Evolutionary conservation across 139 green algal species (phyloP), one percentile per base, ranked within the genome.

Genomic region (Asterochloris erici): DNA sequence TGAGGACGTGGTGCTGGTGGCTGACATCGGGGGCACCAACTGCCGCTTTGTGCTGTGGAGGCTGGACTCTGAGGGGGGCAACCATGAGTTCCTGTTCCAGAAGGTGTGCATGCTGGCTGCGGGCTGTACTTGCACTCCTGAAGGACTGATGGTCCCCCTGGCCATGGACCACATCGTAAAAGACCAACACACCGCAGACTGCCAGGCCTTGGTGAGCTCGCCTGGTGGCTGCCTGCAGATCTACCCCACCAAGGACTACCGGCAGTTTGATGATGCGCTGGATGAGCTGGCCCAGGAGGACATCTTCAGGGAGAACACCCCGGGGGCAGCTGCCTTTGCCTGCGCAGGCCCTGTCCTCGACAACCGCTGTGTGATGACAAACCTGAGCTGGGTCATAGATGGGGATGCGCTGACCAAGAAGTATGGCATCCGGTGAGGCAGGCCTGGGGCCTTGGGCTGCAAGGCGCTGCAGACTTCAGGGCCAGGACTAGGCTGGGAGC

Each of bases 1-100:
- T 73, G 47, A 85, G 17, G 73, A 81, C 1, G 75, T 87, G 4
- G 91, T 97, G 27, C 82, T 98, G 24, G 92, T 95, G 17, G 96
- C 92, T 4, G 96, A 98, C 84, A 97, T 98, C 73, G 96, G 96
- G 12, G 96, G 96, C 24, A 98, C 96, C 14, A 98, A 98, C 82
- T 95, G 94, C 24, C 90, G 95, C 24, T 90, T 98, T 54, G 90
- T 94, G n/a, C 70, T 95, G n/a, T 97, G 94, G 93, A 79, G 83
- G 26, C 82, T 91, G 10, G 84, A 92, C 68, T 9, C 29, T 10
- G 83, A 83, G 47, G 47, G 28, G 38, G 60, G 77, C 27, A 60
- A 79, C 63, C 47, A 79, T 70, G 76, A 80, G 54, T 70, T 26
- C n/a, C 76, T 80, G 11, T 80, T 80, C 60, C 68, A 62, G 60